Base-by-base conservation (phyloP, 2,329 filamentous ascomycete genomes). In the Aspergillus pseudoviridinutans region DNA sequence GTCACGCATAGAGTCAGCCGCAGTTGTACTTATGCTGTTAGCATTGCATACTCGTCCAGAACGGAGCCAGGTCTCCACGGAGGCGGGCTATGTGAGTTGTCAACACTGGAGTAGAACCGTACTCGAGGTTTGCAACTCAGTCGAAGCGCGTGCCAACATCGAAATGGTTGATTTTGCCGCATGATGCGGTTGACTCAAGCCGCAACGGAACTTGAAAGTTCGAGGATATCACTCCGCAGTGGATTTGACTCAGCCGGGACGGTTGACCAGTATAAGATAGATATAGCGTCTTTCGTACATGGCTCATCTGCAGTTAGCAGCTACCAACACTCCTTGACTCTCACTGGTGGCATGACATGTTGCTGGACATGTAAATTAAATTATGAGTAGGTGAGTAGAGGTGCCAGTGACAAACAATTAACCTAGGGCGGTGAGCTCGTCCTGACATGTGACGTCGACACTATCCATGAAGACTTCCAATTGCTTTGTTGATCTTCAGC, bases 61-160 rank as follows among this genome's bases (percentile, higher is more conserved):
- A 82, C 79, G 22, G 80, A 80, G 42, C 82, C 82, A 49, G 84
- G 83, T 52, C 83, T 74, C 83, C 84, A 86, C 67, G 80, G 78
- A 2, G 84, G 83, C 51, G 79, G 79, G 29, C 57, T 69, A 49
- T 72, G 66, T 41, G 64, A 47, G 38, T 57, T 61, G 12, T 24
- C 44, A 52, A 58, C 55, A 50, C 59, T 59, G 5, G 73, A 71
- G 53, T 68, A 68, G n/a, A 56, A 58, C 22, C 70, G 71, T 41
- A 60, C 44, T 51, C 59, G 61, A 35, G 61, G 55, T 53, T 56
- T 57, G 60, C 59, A 58, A 62, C 58, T 61, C 55, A 59, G 63
- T 58, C 59, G 68, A 51, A 71, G 58, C 59, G 59, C 47, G 55
- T 62, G 61, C 66, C 71, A 69, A 65, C 71, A 68, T 64, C 68